Evolutionary conservation across 345 rosid species (phyloP).

Genomic region (Nasturtium officinale): DNA sequence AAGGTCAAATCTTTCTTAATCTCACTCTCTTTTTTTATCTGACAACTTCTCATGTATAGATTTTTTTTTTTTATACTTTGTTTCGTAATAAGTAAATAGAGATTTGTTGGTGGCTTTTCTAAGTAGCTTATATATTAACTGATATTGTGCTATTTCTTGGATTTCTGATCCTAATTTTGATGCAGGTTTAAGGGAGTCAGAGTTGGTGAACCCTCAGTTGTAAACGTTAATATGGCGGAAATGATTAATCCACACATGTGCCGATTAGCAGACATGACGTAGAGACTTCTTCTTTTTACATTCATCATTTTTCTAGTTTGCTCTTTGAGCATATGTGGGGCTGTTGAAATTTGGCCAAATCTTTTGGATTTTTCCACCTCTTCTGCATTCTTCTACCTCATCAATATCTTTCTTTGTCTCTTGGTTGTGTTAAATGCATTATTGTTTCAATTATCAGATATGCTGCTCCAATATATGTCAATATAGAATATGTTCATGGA

Average conservation of each 20-base stretch:
- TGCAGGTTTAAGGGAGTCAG: constrained; percentile 75
- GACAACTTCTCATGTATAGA: too few species aligned
- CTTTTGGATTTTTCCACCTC: constrained; percentile 4
- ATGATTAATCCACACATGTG: constrained; percentile 70
- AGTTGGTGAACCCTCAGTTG: constrained; percentile 67
- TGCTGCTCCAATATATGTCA: constrained; percentile 79
- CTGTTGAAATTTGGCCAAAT: neutral
- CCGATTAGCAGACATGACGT: constrained; percentile 85
- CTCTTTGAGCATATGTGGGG: constrained; percentile 12
- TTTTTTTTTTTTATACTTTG: neutral
- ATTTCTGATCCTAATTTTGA: neutral
- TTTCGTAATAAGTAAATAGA: neutral
- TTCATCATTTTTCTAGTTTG: neutral
- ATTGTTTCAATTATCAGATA: constrained; percentile 50
- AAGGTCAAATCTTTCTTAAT: constrained; percentile 43
- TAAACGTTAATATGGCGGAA: constrained; percentile 41
- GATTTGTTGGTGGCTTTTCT: too few species aligned
- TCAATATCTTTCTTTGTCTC: neutral
- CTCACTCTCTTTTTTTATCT: neutral
- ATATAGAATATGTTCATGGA: constrained; percentile 70
- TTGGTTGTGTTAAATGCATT: constrained; percentile 18
- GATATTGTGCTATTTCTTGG: constrained; percentile 9
- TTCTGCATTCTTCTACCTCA: too few species aligned
- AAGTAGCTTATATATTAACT: too few species aligned
- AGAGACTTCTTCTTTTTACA: constrained; percentile 36